These are phyloP conservation scores for Aspergillus fructus DNA, from an alignment of 2,329 filamentous ascomycete species.

Conservation along the genomic window DNA sequence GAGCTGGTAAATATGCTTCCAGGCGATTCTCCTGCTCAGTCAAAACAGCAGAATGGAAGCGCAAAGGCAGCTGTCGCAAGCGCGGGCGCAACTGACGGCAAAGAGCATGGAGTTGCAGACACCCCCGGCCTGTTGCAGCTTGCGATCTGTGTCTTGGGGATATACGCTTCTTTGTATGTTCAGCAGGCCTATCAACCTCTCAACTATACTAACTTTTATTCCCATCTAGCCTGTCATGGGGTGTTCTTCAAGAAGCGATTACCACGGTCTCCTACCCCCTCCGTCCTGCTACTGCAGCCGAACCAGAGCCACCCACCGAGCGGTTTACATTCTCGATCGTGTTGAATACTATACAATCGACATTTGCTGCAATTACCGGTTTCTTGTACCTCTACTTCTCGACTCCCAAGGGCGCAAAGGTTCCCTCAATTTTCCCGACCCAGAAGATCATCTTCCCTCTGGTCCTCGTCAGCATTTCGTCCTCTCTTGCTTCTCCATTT, in stretches of 20 bases:
- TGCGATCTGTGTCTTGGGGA: constrained; percentile 84
- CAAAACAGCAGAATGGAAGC: constrained; percentile 34
- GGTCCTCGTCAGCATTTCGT: constrained; percentile 80
- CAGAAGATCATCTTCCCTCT: constrained; percentile 73
- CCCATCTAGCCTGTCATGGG: constrained; percentile 77
- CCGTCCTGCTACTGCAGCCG: constrained; percentile 46
- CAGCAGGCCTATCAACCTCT: neutral
- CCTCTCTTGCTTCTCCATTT: constrained; percentile 88
- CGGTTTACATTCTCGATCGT: constrained; percentile 93
- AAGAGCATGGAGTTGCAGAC: constrained; percentile 28
- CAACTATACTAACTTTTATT: neutral
- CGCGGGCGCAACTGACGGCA: constrained; percentile 21
- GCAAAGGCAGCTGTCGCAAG: constrained; percentile 18
- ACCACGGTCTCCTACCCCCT: constrained; percentile 86
- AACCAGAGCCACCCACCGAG: constrained; percentile 50
- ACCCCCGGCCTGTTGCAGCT: constrained; percentile 69
- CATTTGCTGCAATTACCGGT: constrained; percentile 80
- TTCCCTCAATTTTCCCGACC: constrained; percentile 69
- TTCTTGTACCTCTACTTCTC: constrained; percentile 72
- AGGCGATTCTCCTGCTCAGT: constrained; percentile 29
- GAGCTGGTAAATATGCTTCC: constrained; percentile 55
- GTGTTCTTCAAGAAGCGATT: constrained; percentile 92
- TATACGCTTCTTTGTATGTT: constrained; percentile 89
- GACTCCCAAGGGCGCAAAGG: constrained; percentile 55
- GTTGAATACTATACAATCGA: constrained; percentile 92